Evolutionary conservation across 139 green algal genomes (phyloP), one percentile per base, ranked within the genome.

Genomic region (Protoeuglena noctilucae): DNA sequence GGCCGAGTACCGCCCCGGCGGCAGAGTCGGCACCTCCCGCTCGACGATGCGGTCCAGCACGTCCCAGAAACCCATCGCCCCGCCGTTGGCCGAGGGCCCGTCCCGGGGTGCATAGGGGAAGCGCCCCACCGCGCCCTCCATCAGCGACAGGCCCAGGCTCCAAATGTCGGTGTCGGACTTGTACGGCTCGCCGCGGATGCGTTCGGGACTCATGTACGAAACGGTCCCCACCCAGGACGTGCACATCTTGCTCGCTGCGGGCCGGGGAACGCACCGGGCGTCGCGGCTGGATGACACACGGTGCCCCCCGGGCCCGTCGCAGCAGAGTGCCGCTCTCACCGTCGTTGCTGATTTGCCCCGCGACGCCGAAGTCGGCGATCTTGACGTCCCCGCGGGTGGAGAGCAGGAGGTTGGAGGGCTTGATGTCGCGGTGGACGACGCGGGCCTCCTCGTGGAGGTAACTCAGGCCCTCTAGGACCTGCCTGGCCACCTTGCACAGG

Each of bases 341-440:
- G n/a, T n/a, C n/a, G n/a, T n/a, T n/a, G n/a, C n/a, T n/a, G n/a
- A n/a, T n/a, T n/a, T 66, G 60, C n/a, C 53, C 71, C 45, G 49
- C 63, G 18, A 82, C 71, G 9, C 77, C 77, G 66, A 85, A 85
- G 63, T 85, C 77, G 23, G 51, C 61, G 61, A 85, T 80, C 67
- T 85, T 85, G 21, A 82, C 55, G 19, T 73, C 56, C 0, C 77
- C 77, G 14, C 40, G 46, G 18, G 46, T 41, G 67, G 66, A 76
- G 17, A 85, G 51, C 53, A 91, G 76, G 48, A 91, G 60, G 74
- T 91, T 91, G 34, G 58, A 69, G 27, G 79, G 75, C 61, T 87
- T 91, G 53, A 91, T 76, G 71, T 91, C 82, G 9, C 82, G 68
- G 67, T 88, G 74, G 19, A 82, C 64, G 18, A 82, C 62, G 31